Conservation (phyloP, 2,329 filamentous ascomycete genomes). For the Fusarium haematococcum region DNA sequence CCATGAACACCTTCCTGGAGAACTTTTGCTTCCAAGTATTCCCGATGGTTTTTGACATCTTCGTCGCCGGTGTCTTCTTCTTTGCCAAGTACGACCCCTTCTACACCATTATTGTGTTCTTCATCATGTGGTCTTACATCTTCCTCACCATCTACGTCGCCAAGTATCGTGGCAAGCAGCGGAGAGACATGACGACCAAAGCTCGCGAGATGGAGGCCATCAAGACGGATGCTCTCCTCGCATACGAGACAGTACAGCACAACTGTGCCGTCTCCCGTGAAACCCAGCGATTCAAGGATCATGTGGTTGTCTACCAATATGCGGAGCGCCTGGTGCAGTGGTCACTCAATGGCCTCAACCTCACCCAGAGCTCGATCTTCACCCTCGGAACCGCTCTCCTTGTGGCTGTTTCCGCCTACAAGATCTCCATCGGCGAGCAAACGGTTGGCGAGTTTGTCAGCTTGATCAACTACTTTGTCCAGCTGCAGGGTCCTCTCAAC, state of each 20-base stretch:
- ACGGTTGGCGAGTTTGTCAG: slow-evolving; percentile 68
- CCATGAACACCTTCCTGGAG: slow-evolving; percentile 63
- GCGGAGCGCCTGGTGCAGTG: slow-evolving; percentile 43
- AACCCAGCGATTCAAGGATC: slow-evolving; percentile 66
- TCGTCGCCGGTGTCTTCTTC: slow-evolving; percentile 61
- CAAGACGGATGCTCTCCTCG: slow-evolving; percentile 62
- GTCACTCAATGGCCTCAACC: slow-evolving; percentile 63
- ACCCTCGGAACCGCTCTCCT: slow-evolving; percentile 70
- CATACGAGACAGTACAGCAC: slow-evolving; percentile 71
- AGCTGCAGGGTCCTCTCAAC: slow-evolving; percentile 70
- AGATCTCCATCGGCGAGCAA: slow-evolving; percentile 66
- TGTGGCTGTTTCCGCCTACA: slow-evolving; percentile 71
- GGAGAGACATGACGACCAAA: slow-evolving; percentile 58
- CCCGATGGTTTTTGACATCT: slow-evolving; percentile 63
- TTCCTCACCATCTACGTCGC: slow-evolving; percentile 64
- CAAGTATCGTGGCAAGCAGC: slow-evolving; percentile 57
- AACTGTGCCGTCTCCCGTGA: slow-evolving; percentile 72
- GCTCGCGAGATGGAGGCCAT: slow-evolving; percentile 61
- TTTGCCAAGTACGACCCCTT: slow-evolving; percentile 60
- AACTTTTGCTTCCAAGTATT: slow-evolving; percentile 61
- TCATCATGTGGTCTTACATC: slow-evolving; percentile 62
- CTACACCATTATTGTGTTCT: slow-evolving; percentile 61
- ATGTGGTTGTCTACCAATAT: slow-evolving; percentile 64
- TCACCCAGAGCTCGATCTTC: slow-evolving; percentile 73
- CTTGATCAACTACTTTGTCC: slow-evolving; percentile 69